Conservation (phyloP, 2,329 filamentous ascomycete genomes). For the Rasamsonia emersonii region DNA sequence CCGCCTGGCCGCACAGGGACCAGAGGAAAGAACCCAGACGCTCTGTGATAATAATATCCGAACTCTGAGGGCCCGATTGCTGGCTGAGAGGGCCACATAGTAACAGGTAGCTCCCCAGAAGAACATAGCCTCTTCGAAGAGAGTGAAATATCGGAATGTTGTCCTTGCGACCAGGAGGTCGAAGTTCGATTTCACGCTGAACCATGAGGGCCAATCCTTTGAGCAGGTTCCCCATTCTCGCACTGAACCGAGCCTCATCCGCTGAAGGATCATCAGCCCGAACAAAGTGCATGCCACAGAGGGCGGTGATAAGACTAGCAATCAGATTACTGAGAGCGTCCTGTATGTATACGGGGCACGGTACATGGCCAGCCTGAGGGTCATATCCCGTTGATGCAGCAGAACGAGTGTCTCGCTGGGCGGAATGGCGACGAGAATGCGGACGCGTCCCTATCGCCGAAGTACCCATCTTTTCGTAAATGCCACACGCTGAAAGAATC, state of each 20-base stretch:
- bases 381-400: conserved; percentile 9
- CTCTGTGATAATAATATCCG: conserved; percentile 11
- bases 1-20: conserved; percentile 19
- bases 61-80: conserved; percentile 5
- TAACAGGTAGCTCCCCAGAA: conserved; percentile 22
- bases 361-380: conserved; percentile 5
- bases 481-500: conserved; percentile 20
- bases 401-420: conserved; percentile 12
- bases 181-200: conserved; percentile 15
- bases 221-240: conserved; percentile 20
- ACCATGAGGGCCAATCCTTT: conserved; percentile 15
- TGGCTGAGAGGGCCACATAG: conserved; percentile 16
- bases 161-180: conserved; percentile 2
- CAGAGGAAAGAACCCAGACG: conserved; percentile 23
- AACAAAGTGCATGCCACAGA: conserved; percentile 30
- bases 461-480: conserved; percentile 5
- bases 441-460: not conserved
- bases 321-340: conserved; percentile 30
- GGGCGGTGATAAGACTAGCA: conserved; percentile 24
- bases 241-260: conserved; percentile 10
- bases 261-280: conserved; percentile 16
- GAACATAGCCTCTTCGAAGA: conserved; percentile 25
- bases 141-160: conserved; percentile 14
- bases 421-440: not conserved
- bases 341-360: conserved; percentile 25